A percentile compares a stretch with the other conserved stretches of the same genome.
Conservation (phyloP, 345 rosid genomes). For the Viola odorata region DNA sequence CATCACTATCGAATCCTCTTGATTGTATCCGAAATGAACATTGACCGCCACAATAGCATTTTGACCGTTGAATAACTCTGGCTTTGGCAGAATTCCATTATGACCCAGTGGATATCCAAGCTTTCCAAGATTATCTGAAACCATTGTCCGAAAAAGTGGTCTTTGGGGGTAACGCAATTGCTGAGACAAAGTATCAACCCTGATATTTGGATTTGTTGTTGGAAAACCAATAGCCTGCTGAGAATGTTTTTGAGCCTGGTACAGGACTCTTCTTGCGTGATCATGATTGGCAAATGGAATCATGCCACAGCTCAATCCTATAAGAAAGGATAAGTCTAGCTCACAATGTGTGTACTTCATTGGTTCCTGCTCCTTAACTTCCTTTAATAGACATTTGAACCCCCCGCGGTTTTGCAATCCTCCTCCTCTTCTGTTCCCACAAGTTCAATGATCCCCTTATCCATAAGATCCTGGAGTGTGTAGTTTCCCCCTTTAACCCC, state of each 20-base stretch:
- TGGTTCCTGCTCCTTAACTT: conserved; percentile 26
- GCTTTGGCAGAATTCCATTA: conserved; percentile 37
- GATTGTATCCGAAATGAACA: conserved; percentile 89
- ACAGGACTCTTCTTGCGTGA: conserved; percentile 83
- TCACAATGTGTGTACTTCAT: conserved; percentile 66
- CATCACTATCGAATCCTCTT: conserved; percentile 91
- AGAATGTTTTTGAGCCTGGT: conserved; percentile 84
- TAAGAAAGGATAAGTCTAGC: conserved; percentile 69
- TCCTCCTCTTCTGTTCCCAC: conserved; percentile 90
- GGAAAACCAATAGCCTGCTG: conserved; percentile 91
- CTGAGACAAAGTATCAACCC: conserved; percentile 77
- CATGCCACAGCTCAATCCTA: conserved; percentile 83
- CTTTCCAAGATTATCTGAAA: conserved; percentile 65
- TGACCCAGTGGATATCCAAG: conserved; percentile 30
- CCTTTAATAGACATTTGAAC: conserved; percentile 44
- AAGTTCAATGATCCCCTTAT: conserved; percentile 67
- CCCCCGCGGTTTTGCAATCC: conserved; percentile 71
- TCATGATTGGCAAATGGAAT: conserved; percentile 89
- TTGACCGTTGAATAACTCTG: conserved; percentile 78
- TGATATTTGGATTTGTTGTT: conserved; percentile 69
- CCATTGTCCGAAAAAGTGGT: conserved; percentile 71
- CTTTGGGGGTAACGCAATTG: conserved; percentile 77
- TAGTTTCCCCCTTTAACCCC: conserved; percentile 43
- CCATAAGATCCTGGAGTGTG: conserved; percentile 50
- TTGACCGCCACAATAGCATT: conserved; percentile 91